Conservation (phyloP, 306 rosid species). For the Prunus kanzakura region DNA sequence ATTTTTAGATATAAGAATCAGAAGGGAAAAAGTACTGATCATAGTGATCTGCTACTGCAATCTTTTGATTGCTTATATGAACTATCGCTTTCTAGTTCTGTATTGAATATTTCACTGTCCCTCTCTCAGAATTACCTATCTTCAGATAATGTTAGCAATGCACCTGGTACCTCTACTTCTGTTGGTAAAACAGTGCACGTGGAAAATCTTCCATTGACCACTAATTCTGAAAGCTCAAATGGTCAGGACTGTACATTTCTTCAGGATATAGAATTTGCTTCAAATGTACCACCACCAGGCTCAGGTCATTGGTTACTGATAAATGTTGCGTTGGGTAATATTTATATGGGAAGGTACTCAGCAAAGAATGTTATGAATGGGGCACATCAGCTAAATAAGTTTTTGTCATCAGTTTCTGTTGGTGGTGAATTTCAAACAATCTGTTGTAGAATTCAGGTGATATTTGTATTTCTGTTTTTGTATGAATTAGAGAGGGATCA, state of each 20-base stretch:
- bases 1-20: slow-evolving; percentile 49
- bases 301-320: slow-evolving; percentile 52
- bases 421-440: slow-evolving; percentile 57
- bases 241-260: slow-evolving; percentile 29
- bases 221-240: slow-evolving; percentile 35
- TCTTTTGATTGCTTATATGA: slow-evolving; percentile 60
- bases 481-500: slow-evolving; percentile 10
- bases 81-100: slow-evolving; percentile 59
- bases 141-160: slow-evolving; percentile 33
- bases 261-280: slow-evolving; percentile 34
- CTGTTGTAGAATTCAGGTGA: slow-evolving; percentile 74
- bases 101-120: slow-evolving; percentile 31
- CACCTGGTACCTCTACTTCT: slow-evolving; percentile 29
- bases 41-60: slow-evolving; percentile 37
- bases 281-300: slow-evolving; percentile 25
- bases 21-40: slow-evolving; percentile 35
- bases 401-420: slow-evolving; percentile 50
- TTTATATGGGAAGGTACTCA: slow-evolving; percentile 60
- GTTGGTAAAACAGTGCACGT: slow-evolving; percentile 33
- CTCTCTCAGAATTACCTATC: slow-evolving; percentile 36
- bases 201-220: slow-evolving; percentile 34
- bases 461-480: slow-evolving; percentile 1
- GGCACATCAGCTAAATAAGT: slow-evolving; percentile 51
- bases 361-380: slow-evolving; percentile 50
- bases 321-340: slow-evolving; percentile 43